Base-by-base conservation (phyloP, 2,329 filamentous ascomycete genomes). In the Alternaria brassicae region DNA sequence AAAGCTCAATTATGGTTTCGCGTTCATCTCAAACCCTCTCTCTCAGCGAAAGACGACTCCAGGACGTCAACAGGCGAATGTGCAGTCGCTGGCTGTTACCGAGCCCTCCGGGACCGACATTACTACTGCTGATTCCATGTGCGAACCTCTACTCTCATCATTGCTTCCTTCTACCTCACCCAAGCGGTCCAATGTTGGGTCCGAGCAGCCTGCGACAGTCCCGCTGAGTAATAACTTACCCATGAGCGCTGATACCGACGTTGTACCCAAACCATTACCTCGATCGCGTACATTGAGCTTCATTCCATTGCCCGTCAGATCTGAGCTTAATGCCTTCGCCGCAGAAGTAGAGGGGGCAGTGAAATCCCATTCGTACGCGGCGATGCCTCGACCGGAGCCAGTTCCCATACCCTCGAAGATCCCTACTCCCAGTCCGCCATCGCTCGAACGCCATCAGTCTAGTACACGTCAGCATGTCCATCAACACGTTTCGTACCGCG, bases 1-100 rank as follows among this genome's bases (percentile, higher is more conserved):
- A 19, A 77, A 72, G 59, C 68, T 77, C 50, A 76, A 71, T 47
- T 58, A 76, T 59, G 71, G 74, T 21, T 58, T 76, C 50, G 72
- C 72, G 21, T 66, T 74, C 58, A 72, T 76, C 50, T 73, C 73
- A 19, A 70, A 69, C 32, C 69, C 72, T 23, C 67, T 76, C 36
- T 64, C 64, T n/a, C 73, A 76, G 53, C 71, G 70, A 41, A 75
- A 72, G 54, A 63, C 40, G 3, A 65, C 63, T 6, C 56, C 68
- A 3, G 66, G 54, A 25, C 65, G 64, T 30, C 66, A 62, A 25
- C 54, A 56, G 12, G 17, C 36, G 41, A 60, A 47, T 21, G 49
- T 56, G 10, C 61, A 62, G 10, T 58, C 61, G 58, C 45, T 63
- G 40, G 52, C 63, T 27, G 56, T 63, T 21, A 61, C 49, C 15